Evolutionary conservation across 352 stramenopile species (phyloP), one percentile per base, ranked within the genome.

Genomic region (Pythium biforme): DNA sequence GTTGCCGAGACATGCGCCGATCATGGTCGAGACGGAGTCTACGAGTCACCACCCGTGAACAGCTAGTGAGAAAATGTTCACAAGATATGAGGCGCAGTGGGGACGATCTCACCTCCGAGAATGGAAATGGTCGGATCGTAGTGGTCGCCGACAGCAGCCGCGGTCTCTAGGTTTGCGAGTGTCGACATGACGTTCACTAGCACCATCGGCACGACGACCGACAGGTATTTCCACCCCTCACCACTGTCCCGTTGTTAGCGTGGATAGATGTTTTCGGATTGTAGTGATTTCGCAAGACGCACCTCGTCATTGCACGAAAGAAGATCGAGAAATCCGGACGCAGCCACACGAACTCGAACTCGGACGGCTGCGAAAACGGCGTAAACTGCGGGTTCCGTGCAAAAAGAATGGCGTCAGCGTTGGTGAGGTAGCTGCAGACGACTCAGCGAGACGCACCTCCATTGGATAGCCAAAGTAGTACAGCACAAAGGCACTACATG

Each of bases 151-250:
- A 82, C 71, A 23, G 70, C 69, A 17, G 62, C 52, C 2, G 74
- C 70, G 6, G 68, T 75, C 57, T 82, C 74, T 2, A 82, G 47
- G 46, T 75, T 76, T 10, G 74, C 73, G 1, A 82, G 60, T 4
- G 71, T 77, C 14, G 65, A 70, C 65, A 79, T 75, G 50, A 82
- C 65, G 55, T 82, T 82, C 41, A 79, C 71, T 9, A 79, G 62
- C 34, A 79, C 69, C 74, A 82, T 72, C 2, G 74, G 74, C 4
- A 79, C 58, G 29, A 79, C 67, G 17, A 82, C 73, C 3, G 71
- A 74, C 22, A 82, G 48, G 52, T 77, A 82, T 27, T 75, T 74
- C 68, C 64, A 79, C 3, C 62, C 62, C 19, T 73, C 66, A 33
- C 74, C 65, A 59, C 66, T 69, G 53, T 47, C 20, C 1, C 40